Evolutionary conservation across 371 early-diverging fungal genomes (phyloP).

Genomic region (Dentiscutata heterogama): DNA sequence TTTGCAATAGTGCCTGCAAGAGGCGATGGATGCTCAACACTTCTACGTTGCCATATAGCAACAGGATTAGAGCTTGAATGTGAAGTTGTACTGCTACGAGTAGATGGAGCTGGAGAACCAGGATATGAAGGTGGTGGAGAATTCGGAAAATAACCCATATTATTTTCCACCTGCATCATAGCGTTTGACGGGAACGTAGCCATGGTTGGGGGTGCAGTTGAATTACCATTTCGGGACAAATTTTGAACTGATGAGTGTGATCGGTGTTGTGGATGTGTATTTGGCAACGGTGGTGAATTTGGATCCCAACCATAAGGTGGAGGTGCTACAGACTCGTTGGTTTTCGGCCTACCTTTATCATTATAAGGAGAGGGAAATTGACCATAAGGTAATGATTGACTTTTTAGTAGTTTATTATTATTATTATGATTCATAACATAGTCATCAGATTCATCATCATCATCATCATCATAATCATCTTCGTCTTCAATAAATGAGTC

Average conservation of each 20-base stretch:
- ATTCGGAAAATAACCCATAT: slow-evolving; percentile 36
- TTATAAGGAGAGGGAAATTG: slow-evolving; percentile 29
- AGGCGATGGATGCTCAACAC: slow-evolving; percentile 29
- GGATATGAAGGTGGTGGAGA: slow-evolving; percentile 54
- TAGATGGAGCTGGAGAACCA: slow-evolving; percentile 40
- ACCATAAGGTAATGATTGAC: slow-evolving; percentile 46
- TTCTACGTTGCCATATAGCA: slow-evolving; percentile 32
- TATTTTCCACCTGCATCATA: not conserved
- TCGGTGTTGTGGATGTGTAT: slow-evolving; percentile 3
- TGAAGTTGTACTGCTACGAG: slow-evolving; percentile 31
- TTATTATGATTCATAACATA: not conserved
- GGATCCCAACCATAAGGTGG: slow-evolving; percentile 24
- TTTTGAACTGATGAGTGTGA: slow-evolving; percentile 24
- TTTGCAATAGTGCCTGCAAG: slow-evolving; percentile 42
- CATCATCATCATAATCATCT: slow-evolving; percentile 37
- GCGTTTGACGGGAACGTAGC: slow-evolving; percentile 12
- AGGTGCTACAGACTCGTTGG: not conserved
- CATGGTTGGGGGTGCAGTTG: slow-evolving; percentile 23
- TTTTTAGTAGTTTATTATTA: not conserved
- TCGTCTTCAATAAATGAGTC: slow-evolving; percentile 46
- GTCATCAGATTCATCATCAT: slow-evolving; percentile 22
- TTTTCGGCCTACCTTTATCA: slow-evolving; percentile 13
- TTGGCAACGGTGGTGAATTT: slow-evolving; percentile 18
- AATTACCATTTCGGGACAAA: slow-evolving; percentile 51
- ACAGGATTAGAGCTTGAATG: slow-evolving; percentile 6